Conservation (phyloP, 306 rosid genomes). For the Ceratonia siliqua region DNA sequence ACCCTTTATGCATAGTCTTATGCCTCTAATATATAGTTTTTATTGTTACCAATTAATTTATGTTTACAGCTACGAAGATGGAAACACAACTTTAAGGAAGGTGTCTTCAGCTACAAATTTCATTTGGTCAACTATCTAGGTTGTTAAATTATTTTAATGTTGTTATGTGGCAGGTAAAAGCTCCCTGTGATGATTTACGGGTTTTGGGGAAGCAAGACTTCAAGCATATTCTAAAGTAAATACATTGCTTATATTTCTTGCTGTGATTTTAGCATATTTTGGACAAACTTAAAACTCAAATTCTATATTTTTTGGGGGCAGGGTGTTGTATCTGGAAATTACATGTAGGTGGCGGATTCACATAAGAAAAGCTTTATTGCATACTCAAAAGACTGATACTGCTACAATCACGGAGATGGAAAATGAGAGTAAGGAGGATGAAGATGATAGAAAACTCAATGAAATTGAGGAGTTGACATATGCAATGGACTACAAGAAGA, state of each 20-base stretch:
- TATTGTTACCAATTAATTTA: slow-evolving; percentile 29
- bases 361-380: slow-evolving; percentile 46
- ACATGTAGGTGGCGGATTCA: slow-evolving; percentile 50
- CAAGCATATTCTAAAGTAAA: slow-evolving; percentile 58
- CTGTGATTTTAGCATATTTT: background rate
- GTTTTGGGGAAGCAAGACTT: slow-evolving; percentile 87
- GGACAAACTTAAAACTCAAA: background rate
- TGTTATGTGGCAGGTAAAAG: slow-evolving; percentile 63
- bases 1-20: too few species aligned
- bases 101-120: slow-evolving; percentile 68
- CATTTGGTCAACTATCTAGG: slow-evolving; percentile 52
- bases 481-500: slow-evolving; percentile 82
- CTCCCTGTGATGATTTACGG: slow-evolving; percentile 82
- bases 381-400: slow-evolving; percentile 44
- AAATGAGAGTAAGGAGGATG: slow-evolving; percentile 56
- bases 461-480: slow-evolving; percentile 90
- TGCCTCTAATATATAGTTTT: background rate
- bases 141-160: slow-evolving; percentile 25
- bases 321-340: too few species aligned
- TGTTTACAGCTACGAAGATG: slow-evolving; percentile 74
- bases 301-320: too few species aligned
- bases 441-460: slow-evolving; percentile 74
- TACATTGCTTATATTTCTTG: slow-evolving; percentile 13
- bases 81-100: slow-evolving; percentile 70
- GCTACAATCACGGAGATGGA: slow-evolving; percentile 31